Evolutionary conservation across 768 basidiomycete species (phyloP), one percentile per base, ranked within the genome.

Genomic region (Termitomyces sp.): DNA sequence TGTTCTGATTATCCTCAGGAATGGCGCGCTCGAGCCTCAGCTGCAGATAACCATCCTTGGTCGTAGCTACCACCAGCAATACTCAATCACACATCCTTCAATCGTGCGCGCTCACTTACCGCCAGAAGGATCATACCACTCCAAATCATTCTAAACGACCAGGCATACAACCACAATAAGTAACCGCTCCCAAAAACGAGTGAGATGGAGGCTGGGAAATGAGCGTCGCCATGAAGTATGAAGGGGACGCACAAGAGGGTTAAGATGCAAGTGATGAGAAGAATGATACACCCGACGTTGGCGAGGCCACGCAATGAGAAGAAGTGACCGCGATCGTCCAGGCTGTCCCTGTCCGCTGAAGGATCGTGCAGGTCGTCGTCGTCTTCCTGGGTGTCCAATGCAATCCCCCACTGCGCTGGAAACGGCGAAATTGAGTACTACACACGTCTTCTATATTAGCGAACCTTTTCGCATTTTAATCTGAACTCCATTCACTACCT

Each of bases 91-190:
- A 11, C 5, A 38, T 38, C 7, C 50, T 5, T 14, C 23, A 33
- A 35, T 9, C 15, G 12, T 37, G 31, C 42, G 33, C 30, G 17
- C 44, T 50, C 53, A 15, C 44, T 52, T 52, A 75, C 73, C 71
- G 62, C 69, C 79, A 63, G 77, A 67, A 26, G 87, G 88, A 62
- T 82, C 80, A 67, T 92, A 93, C 90, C 90, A 91, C 68, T 91
- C 90, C 60, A 89, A 66, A 67, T 91, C 86, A 60, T 75, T 83
- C 58, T 76, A 40, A n/a, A n/a, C n/a, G n/a, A n/a, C n/a, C n/a
- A n/a, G n/a, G n/a, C n/a, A 40, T 31, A 44, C 12, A 50, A 8
- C 19, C n/a, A 23, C 43, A 38, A 28, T 52, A 11, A 57, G 50
- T 37, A 28, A 8, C 7, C 35, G 45, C 10, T 8, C 10, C 57